phyloP scores from a whole-genome alignment of 73 alveolate species.

The Tetrahymena malaccensis region DNA sequence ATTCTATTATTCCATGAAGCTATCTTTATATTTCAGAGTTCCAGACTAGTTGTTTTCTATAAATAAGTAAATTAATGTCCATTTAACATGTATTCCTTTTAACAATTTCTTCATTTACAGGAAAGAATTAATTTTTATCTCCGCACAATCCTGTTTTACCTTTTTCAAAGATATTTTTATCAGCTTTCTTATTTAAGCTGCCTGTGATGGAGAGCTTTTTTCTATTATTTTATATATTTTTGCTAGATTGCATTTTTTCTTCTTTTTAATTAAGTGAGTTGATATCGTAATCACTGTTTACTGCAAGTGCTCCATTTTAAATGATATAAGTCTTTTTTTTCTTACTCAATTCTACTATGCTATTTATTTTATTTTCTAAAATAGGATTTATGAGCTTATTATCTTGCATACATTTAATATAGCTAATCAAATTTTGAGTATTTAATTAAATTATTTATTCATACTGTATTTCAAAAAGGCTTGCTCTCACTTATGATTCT shows the following conservation, averaged over 20 bases:
- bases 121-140: neutral
- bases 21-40: neutral
- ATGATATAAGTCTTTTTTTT: neutral
- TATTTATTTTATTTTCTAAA: neutral
- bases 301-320: neutral
- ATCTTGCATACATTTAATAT: neutral
- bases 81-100: neutral
- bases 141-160: neutral
- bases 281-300: neutral
- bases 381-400: neutral
- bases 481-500: neutral
- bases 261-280: neutral
- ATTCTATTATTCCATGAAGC: neutral
- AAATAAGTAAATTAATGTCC: neutral
- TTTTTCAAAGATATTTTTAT: neutral
- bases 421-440: neutral
- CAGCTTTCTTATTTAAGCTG: neutral
- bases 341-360: neutral
- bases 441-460: neutral
- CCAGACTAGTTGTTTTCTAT: neutral
- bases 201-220: neutral
- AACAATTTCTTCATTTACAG: neutral
- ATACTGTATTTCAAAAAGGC: neutral
- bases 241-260: neutral
- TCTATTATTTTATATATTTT: neutral